Evolutionary conservation across 176 grass and related monocot species (phyloP).

Genomic region (Triticum urartu): DNA sequence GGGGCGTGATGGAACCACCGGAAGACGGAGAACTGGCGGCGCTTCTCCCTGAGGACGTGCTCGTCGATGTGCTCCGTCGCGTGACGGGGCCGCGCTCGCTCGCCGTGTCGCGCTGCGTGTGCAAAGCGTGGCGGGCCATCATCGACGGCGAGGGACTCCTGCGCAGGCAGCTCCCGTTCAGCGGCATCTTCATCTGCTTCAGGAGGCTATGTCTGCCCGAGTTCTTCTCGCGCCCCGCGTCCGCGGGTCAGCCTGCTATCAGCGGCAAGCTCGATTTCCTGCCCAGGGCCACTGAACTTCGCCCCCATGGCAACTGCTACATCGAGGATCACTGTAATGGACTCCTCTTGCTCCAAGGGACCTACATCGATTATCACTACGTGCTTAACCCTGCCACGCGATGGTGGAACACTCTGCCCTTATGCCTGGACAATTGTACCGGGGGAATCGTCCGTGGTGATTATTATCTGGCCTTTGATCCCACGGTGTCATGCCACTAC

Average conservation of each 20-base stretch:
- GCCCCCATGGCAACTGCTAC: no score
- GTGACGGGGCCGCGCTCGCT: not conserved
- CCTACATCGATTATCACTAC: no score
- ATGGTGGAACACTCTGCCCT: not conserved
- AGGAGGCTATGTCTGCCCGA: not conserved
- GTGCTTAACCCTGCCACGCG: not conserved
- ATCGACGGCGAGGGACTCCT: not conserved
- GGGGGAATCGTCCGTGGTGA: no score
- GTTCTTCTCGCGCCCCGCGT: not conserved
- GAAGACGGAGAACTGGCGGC: not conserved
- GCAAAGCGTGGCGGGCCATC: not conserved
- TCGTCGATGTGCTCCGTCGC: not conserved
- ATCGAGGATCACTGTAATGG: not conserved
- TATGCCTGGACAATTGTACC: not conserved
- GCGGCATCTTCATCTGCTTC: not conserved
- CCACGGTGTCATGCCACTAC: not conserved
- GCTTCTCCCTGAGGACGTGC: not conserved
- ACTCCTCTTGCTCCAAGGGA: not conserved
- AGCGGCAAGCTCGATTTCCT: not conserved
- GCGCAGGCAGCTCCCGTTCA: not conserved
- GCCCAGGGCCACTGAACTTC: not conserved
- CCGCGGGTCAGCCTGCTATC: not conserved
- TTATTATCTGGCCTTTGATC: not conserved
- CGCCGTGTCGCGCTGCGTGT: not conserved
- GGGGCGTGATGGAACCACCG: not conserved